Evolutionary conservation across 2,329 filamentous ascomycete species (phyloP).

Genomic region (Ilyonectria sp.): DNA sequence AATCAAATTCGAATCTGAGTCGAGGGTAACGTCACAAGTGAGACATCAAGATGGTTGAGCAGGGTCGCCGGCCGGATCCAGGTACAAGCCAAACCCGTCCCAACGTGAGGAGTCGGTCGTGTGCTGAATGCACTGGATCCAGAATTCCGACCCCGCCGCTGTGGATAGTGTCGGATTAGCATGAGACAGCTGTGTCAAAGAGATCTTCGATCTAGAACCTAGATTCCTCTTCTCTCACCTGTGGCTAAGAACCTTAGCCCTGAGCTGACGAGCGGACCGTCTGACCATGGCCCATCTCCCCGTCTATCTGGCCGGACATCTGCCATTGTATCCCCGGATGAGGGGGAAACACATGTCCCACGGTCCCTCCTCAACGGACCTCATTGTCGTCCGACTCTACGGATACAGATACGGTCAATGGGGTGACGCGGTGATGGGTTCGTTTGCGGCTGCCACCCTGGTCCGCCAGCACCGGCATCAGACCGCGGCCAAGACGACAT

Average conservation of each 20-base stretch:
- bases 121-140: slow-evolving; percentile 1
- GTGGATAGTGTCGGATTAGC: slow-evolving; percentile 12
- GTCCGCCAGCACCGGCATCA: slow-evolving; percentile 8
- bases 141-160: slow-evolving; percentile 2
- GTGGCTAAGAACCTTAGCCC: slow-evolving; percentile 5
- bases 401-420: slow-evolving; percentile 12
- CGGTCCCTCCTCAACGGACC: background rate
- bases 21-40: slow-evolving; percentile 21
- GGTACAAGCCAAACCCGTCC: background rate
- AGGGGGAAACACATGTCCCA: slow-evolving; percentile 14
- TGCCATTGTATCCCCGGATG: slow-evolving; percentile 10
- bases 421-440: slow-evolving; percentile 17
- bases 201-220: background rate
- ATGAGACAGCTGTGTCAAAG: slow-evolving; percentile 7
- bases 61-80: background rate
- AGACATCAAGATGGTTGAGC: slow-evolving; percentile 32
- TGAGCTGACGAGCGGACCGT: slow-evolving; percentile 15
- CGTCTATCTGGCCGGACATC: slow-evolving; percentile 17
- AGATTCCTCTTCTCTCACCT: slow-evolving; percentile 29
- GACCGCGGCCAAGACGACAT: slow-evolving; percentile 7
- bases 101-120: slow-evolving; percentile 7
- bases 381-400: slow-evolving; percentile 15
- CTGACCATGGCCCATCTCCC: slow-evolving; percentile 2
- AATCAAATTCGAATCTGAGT: slow-evolving; percentile 17
- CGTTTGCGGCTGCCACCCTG: slow-evolving; percentile 18